These are phyloP conservation scores for Brettanomyces anomalus DNA, from an alignment of 805 yeast genomes.

Conservation along the genomic window DNA sequence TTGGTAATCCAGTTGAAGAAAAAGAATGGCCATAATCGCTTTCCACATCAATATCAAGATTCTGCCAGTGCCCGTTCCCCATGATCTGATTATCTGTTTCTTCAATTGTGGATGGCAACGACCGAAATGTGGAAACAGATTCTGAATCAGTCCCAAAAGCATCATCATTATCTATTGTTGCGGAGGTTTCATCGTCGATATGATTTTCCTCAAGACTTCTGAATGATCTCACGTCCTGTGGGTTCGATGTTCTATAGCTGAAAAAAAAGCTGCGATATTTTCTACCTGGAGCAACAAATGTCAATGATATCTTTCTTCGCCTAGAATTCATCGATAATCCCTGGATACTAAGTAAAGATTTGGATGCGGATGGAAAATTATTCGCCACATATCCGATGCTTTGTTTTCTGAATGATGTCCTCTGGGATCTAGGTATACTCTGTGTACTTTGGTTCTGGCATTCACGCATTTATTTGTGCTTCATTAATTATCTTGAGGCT, in stretches of 20 bases:
- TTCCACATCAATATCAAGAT: conserved; percentile 18
- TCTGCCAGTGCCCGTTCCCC: conserved; percentile 24
- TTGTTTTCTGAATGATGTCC: background rate
- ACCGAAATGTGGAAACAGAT: conserved; percentile 26
- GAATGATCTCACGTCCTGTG: conserved; percentile 26
- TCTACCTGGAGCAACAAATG: conserved; percentile 30
- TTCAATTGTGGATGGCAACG: conserved; percentile 28
- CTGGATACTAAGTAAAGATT: conserved; percentile 6
- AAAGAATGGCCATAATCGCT: conserved; percentile 12
- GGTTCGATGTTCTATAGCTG: conserved; percentile 14
- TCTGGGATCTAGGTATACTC: no score
- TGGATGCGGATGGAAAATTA: conserved; percentile 1
- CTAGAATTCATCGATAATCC: conserved; percentile 22
- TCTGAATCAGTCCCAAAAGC: conserved; percentile 17
- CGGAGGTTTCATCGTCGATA: background rate
- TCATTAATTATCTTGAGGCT: no score
- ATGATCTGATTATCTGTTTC: conserved; percentile 26
- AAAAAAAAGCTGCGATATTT: conserved; percentile 28
- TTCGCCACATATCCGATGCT: background rate
- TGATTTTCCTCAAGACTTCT: conserved; percentile 26
- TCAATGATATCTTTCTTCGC: conserved; percentile 26
- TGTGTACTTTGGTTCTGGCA: no score
- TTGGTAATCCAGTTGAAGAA: conserved; percentile 2
- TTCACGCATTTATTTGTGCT: no score
- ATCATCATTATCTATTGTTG: conserved; percentile 2